A percentile compares a stretch with the other conserved stretches of the same genome.
These are phyloP conservation scores for Fusarium humuli DNA, from an alignment of 2,329 filamentous ascomycete species.

Conservation along the genomic window DNA sequence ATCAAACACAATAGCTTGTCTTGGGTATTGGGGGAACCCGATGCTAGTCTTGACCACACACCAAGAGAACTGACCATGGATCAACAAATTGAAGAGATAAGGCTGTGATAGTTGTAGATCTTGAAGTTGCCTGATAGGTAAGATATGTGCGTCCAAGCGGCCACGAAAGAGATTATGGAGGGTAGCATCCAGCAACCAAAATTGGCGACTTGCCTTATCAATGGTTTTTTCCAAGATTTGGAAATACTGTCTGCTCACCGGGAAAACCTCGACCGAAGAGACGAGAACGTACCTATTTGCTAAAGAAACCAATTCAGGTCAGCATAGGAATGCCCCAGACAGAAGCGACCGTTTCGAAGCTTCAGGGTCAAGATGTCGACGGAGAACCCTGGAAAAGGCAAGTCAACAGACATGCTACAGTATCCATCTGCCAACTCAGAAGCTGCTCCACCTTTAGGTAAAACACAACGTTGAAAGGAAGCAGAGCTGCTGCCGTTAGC, in stretches of 20 bases:
- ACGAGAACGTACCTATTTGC: not conserved
- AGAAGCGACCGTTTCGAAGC: slow-evolving; percentile 7
- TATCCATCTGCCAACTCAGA: slow-evolving; percentile 15
- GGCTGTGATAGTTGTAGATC: slow-evolving; percentile 17
- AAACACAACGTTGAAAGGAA: not conserved
- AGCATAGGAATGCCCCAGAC: not conserved
- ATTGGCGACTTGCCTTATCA: slow-evolving; percentile 36
- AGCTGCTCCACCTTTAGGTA: not conserved
- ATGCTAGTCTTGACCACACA: slow-evolving; percentile 8
- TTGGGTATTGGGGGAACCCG: not conserved
- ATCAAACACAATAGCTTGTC: not conserved
- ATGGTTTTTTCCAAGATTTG: slow-evolving; percentile 9
- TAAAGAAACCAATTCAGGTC: slow-evolving; percentile 3
- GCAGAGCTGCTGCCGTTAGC: not conserved
- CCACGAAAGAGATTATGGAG: slow-evolving; percentile 40
- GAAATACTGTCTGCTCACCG: not conserved
- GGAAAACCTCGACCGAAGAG: not conserved
- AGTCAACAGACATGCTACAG: slow-evolving; percentile 10
- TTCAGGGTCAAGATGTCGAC: not conserved
- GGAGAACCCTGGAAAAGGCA: slow-evolving; percentile 25
- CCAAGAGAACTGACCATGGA: not conserved
- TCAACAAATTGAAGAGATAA: slow-evolving; percentile 30
- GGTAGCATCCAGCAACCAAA: slow-evolving; percentile 13
- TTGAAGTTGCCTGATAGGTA: slow-evolving; percentile 14
- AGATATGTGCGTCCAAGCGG: slow-evolving; percentile 23